A percentile compares a stretch with the other conserved stretches of the same genome.
phyloP scores from a whole-genome alignment of 192 early-diverging fungal genomes.

The Gamsiella multidivaricata region DNA sequence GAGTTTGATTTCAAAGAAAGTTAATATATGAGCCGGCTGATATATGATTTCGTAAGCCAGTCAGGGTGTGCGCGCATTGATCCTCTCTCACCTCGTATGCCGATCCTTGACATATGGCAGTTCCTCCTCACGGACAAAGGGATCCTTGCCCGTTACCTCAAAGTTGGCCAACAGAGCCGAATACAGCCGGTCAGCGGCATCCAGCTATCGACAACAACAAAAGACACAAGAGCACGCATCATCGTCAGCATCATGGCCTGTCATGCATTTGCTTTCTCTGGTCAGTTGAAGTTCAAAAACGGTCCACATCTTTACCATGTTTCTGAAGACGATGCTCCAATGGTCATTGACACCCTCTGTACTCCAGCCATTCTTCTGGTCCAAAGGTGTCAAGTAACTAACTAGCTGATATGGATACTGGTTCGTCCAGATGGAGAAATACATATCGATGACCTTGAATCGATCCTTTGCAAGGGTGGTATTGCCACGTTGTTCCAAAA shows the following conservation, averaged over 20 bases:
- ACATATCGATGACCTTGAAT: slow-evolving; percentile 60
- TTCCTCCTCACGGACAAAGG: slow-evolving; percentile 58
- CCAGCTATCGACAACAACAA: slow-evolving; percentile 49
- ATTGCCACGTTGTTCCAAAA: slow-evolving; percentile 63
- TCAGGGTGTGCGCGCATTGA: too few species aligned
- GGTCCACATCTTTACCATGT: too few species aligned
- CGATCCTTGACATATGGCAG: slow-evolving; percentile 55
- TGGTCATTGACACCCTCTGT: slow-evolving; percentile 59
- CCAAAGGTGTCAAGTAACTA: slow-evolving; percentile 57
- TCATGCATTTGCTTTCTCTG: too few species aligned
- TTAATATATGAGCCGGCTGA: not conserved
- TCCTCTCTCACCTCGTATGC: slow-evolving; percentile 53
- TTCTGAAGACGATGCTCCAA: slow-evolving; percentile 58
- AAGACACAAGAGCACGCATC: not conserved
- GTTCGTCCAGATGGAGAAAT: slow-evolving; percentile 71
- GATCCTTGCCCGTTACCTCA: slow-evolving; percentile 53
- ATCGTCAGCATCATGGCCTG: not conserved
- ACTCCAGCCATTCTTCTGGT: slow-evolving; percentile 56
- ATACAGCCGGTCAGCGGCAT: slow-evolving; percentile 61
- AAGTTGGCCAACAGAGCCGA: slow-evolving; percentile 53
- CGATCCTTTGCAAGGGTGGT: slow-evolving; percentile 59
- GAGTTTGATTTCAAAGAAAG: not conserved
- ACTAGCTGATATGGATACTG: slow-evolving; percentile 68
- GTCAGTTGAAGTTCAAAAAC: too few species aligned
- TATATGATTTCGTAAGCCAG: too few species aligned